These are phyloP conservation scores for Paxillus rubicundulus DNA, from an alignment of 768 basidiomycete species.

Conservation along the genomic window DNA sequence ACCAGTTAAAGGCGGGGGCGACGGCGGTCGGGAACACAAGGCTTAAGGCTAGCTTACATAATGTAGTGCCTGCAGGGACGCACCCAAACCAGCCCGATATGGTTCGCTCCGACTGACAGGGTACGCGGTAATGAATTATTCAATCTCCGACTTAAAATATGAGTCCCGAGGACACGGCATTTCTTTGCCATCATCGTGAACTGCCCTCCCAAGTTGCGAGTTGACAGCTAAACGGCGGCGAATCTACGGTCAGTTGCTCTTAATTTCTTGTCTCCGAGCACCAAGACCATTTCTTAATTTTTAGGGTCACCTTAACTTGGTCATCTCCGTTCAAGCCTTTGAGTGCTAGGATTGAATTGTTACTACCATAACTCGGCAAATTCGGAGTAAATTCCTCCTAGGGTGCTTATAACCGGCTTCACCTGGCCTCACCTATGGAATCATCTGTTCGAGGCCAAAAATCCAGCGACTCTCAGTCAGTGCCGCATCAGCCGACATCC, in stretches of 20 bases:
- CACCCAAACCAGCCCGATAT: no score
- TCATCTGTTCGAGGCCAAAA: conserved; percentile 48
- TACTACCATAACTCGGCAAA: conserved; percentile 28
- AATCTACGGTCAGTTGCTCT: conserved; percentile 17
- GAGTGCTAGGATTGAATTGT: conserved; percentile 11
- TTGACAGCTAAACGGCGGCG: neutral
- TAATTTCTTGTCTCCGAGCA: conserved; percentile 5
- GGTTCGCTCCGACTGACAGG: no score
- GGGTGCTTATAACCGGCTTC: conserved; percentile 24
- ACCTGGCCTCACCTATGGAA: conserved; percentile 39
- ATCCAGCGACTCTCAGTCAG: conserved; percentile 34
- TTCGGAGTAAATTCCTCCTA: conserved; percentile 27
- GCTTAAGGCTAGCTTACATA: no score
- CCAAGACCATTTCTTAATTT: conserved; percentile 9
- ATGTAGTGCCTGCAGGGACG: no score
- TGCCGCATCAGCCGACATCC: conserved; percentile 43
- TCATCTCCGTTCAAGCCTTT: neutral
- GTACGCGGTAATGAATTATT: conserved; percentile 20
- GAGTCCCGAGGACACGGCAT: conserved; percentile 26
- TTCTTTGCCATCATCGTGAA: conserved; percentile 19
- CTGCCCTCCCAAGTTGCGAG: conserved; percentile 11
- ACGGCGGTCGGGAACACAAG: no score
- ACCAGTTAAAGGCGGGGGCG: no score
- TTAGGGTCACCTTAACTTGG: conserved; percentile 9
- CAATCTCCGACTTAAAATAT: conserved; percentile 22